phyloP scores from a whole-genome alignment of 306 rosid genomes.

The Acacia acuminata region DNA sequence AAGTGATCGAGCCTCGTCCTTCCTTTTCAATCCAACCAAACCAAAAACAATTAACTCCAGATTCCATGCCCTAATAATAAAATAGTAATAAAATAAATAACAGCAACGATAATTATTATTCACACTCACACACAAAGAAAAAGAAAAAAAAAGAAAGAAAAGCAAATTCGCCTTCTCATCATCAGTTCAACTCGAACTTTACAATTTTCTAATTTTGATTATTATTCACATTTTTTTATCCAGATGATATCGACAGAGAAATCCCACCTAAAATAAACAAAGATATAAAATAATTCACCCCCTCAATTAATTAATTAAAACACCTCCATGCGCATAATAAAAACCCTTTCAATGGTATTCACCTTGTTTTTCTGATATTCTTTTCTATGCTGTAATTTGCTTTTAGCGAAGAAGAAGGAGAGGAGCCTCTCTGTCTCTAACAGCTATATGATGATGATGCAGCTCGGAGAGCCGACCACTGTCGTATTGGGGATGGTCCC shows the following conservation, averaged over 20 bases:
- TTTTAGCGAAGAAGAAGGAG: conserved; percentile 17
- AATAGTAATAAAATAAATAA: conserved; percentile 32
- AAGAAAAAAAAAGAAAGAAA: conserved; percentile 14
- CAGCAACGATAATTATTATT: conserved; percentile 22
- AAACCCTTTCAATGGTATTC: conserved; percentile 55
- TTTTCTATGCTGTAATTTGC: conserved; percentile 48
- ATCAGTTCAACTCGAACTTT: conserved; percentile 22
- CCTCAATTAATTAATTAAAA: conserved; percentile 25
- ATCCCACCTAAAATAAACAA: conserved; percentile 58
- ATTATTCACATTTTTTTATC: conserved; percentile 1
- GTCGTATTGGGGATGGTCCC: conserved; percentile 14
- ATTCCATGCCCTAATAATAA: conserved; percentile 44
- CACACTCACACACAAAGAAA: background rate
- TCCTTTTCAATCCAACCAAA: conserved; percentile 25
- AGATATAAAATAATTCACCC: conserved; percentile 36
- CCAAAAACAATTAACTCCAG: conserved; percentile 8
- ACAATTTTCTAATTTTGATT: background rate
- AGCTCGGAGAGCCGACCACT: background rate
- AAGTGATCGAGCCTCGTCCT: conserved; percentile 26
- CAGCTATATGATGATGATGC: conserved; percentile 30
- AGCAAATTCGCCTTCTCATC: background rate
- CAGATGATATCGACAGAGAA: conserved; percentile 59
- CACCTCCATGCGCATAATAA: conserved; percentile 52
- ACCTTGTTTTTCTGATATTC: conserved; percentile 39
- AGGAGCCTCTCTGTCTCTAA: background rate